Percentiles rank a stretch among this genome's conserved stretches.
Evolutionary conservation across 805 yeast genomes (phyloP).

Genomic region (Teunomyces aglyptinius): DNA sequence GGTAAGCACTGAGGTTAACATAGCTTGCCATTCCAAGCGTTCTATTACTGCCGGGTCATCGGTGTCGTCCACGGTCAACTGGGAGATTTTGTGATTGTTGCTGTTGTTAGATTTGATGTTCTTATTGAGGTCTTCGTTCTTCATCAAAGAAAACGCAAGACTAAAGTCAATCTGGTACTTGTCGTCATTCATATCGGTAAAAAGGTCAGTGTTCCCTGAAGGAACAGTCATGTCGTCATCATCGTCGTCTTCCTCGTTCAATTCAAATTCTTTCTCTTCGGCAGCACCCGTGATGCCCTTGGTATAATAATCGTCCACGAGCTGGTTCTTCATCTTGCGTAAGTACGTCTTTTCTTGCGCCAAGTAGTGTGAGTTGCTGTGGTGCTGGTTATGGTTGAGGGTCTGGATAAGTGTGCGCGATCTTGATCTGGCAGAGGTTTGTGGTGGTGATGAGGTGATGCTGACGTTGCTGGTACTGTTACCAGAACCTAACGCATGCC

Average conservation of each 20-base stretch:
- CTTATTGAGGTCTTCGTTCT: slow-evolving; percentile 15
- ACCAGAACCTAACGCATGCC: not conserved
- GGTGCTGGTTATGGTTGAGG: slow-evolving; percentile 13
- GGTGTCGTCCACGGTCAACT: slow-evolving; percentile 35
- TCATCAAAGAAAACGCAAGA: slow-evolving; percentile 36
- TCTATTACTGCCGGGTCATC: slow-evolving; percentile 59
- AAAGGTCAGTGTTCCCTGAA: slow-evolving; percentile 28
- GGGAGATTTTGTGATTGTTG: slow-evolving; percentile 30
- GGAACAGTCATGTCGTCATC: slow-evolving; percentile 37
- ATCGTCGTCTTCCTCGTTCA: slow-evolving; percentile 22
- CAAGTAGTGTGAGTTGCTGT: slow-evolving; percentile 39
- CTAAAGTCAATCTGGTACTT: slow-evolving; percentile 49
- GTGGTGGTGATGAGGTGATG: not conserved
- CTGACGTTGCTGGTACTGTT: not conserved
- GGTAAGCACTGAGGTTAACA: slow-evolving; percentile 84
- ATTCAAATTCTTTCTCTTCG: slow-evolving; percentile 23
- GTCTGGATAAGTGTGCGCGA: slow-evolving; percentile 20
- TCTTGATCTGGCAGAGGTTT: slow-evolving; percentile 8
- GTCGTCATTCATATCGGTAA: slow-evolving; percentile 42
- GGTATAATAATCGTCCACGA: slow-evolving; percentile 69
- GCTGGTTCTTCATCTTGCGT: slow-evolving; percentile 57
- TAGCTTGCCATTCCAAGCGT: slow-evolving; percentile 92
- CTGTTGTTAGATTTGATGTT: slow-evolving; percentile 21
- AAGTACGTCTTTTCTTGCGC: slow-evolving; percentile 70
- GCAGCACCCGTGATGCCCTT: slow-evolving; percentile 54